phyloP scores from a whole-genome alignment of 2,329 filamentous ascomycete species.

The Exophiala oligosperma region DNA sequence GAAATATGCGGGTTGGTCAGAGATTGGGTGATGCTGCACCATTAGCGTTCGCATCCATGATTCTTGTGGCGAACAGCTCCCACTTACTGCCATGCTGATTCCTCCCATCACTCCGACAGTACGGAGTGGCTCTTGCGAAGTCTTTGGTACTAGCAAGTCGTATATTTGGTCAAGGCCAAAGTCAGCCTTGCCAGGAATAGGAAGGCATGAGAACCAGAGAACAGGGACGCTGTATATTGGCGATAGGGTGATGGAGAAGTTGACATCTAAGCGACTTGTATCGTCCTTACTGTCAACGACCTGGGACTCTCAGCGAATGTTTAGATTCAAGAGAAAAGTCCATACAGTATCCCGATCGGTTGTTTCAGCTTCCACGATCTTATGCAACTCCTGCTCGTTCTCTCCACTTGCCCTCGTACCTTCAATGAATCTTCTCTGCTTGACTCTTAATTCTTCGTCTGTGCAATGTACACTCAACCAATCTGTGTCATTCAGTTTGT shows the following conservation, averaged over 20 bases:
- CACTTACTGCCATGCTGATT: conserved; percentile 72
- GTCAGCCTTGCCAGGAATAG: conserved; percentile 56
- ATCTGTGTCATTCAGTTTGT: conserved; percentile 19
- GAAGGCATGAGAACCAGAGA: conserved; percentile 70
- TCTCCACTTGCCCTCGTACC: conserved; percentile 16
- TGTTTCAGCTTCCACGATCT: background rate
- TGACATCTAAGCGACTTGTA: conserved; percentile 8
- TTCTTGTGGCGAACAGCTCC: too few relatives aligned
- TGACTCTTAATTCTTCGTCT: conserved; percentile 22
- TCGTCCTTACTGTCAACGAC: conserved; percentile 1
- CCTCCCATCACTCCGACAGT: conserved; percentile 66
- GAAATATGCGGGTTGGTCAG: conserved; percentile 71
- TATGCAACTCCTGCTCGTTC: background rate
- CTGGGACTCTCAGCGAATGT: conserved; percentile 5
- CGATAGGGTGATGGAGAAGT: conserved; percentile 62
- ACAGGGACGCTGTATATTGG: conserved; percentile 74
- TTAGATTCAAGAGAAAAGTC: background rate
- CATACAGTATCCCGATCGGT: background rate
- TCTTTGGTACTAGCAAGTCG: conserved; percentile 66
- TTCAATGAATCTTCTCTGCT: conserved; percentile 8
- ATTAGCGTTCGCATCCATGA: conserved; percentile 3
- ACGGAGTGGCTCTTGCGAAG: conserved; percentile 63
- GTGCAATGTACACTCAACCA: conserved; percentile 26
- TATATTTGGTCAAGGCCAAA: conserved; percentile 69
- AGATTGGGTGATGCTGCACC: conserved; percentile 7